Evolutionary conservation across 306 rosid species (phyloP).

Genomic region (Quillaja saponaria): DNA sequence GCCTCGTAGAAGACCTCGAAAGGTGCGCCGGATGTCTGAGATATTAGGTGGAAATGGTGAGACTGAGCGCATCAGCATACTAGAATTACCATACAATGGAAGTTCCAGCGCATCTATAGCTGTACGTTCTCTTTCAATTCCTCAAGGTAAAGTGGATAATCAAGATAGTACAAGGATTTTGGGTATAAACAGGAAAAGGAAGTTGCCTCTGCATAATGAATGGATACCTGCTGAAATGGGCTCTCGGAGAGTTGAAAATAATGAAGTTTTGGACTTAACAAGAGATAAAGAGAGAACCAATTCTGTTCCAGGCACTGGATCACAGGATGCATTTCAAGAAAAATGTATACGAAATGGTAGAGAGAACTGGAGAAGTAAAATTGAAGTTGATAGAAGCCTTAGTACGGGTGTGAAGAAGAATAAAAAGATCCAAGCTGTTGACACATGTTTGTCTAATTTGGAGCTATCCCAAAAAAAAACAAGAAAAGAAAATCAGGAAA

Average conservation of each 20-base stretch:
- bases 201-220: constrained; percentile 53
- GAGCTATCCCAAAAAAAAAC: constrained; percentile 40
- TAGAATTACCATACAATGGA: constrained; percentile 47
- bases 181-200: constrained; percentile 64
- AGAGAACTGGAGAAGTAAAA: constrained; percentile 44
- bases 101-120: constrained; percentile 46
- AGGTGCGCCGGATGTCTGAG: constrained; percentile 86
- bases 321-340: constrained; percentile 43
- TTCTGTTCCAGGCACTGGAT: constrained; percentile 30
- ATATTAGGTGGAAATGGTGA: constrained; percentile 61
- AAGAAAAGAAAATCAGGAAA: constrained; percentile 39
- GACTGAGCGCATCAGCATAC: constrained; percentile 36
- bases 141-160: constrained; percentile 49
- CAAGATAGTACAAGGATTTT: constrained; percentile 45
- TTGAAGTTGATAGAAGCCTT: constrained; percentile 47
- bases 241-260: constrained; percentile 36
- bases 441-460: constrained; percentile 42
- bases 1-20: constrained; percentile 67
- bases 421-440: constrained; percentile 47
- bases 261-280: constrained; percentile 38
- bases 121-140: constrained; percentile 35
- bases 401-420: constrained; percentile 55
- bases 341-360: constrained; percentile 36
- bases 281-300: constrained; percentile 40
- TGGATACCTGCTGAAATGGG: constrained; percentile 34